Evolutionary conservation across 2,329 filamentous ascomycete genomes (phyloP).

Genomic region (Metarhizium anisopliae): DNA sequence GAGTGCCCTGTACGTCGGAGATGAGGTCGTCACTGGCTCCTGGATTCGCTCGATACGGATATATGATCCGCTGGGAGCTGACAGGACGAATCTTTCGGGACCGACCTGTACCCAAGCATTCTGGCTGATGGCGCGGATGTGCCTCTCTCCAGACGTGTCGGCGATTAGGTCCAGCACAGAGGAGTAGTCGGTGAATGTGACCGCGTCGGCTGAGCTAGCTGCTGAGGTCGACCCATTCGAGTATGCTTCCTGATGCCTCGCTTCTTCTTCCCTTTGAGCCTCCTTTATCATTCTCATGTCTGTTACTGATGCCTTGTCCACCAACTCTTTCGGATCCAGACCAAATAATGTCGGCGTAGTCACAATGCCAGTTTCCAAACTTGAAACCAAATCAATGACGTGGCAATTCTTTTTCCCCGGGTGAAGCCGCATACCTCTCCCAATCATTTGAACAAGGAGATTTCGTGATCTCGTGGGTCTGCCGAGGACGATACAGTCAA

Average conservation of each 20-base stretch:
- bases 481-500: constrained; percentile 85
- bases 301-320: constrained; percentile 55
- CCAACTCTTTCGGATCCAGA: constrained; percentile 71
- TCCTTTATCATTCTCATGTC: constrained; percentile 50
- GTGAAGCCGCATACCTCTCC: constrained; percentile 78
- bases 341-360: constrained; percentile 91
- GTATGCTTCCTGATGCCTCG: constrained; percentile 9
- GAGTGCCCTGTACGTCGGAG: constrained; percentile 31
- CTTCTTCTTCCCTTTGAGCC: constrained; percentile 34
- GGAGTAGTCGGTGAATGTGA: constrained; percentile 85
- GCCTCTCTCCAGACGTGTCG: constrained; percentile 68
- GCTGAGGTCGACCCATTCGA: constrained; percentile 4
- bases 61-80: constrained; percentile 53
- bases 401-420: constrained; percentile 81
- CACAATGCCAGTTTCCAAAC: constrained; percentile 72
- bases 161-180: constrained; percentile 85
- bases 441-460: constrained; percentile 94
- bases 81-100: constrained; percentile 62
- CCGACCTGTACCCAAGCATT: constrained; percentile 77
- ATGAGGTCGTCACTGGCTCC: constrained; percentile 9
- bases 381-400: constrained; percentile 91
- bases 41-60: constrained; percentile 39
- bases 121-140: constrained; percentile 67
- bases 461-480: constrained; percentile 90
- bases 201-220: constrained; percentile 24